Conservation (phyloP, 805 yeast species). For the Kluyveromyces wickerhamii region DNA sequence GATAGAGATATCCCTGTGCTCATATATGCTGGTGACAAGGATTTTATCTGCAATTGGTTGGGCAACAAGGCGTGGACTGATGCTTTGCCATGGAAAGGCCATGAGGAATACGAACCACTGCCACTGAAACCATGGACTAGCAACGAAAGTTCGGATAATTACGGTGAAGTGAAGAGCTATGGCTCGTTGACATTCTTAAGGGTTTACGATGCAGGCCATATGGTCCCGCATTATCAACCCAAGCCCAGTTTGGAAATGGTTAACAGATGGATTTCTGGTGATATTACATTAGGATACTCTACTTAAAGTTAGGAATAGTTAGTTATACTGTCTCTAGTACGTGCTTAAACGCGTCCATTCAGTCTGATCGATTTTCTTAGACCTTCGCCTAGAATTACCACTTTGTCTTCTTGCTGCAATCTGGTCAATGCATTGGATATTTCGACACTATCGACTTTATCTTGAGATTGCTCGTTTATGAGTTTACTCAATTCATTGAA, state of each 20-base stretch:
- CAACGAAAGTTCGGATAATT: conserved; percentile 28
- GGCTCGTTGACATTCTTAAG: conserved; percentile 64
- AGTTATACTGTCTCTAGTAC: background rate
- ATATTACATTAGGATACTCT: conserved; percentile 1
- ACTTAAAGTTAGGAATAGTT: too few relatives aligned
- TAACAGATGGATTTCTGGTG: conserved; percentile 59
- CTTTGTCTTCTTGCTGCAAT: conserved; percentile 62
- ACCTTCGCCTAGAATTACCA: conserved; percentile 65
- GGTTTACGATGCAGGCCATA: conserved; percentile 71
- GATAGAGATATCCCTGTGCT: conserved; percentile 64
- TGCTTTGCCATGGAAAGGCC: conserved; percentile 52
- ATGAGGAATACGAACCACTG: conserved; percentile 37
- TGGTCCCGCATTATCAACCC: conserved; percentile 82
- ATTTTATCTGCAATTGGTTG: conserved; percentile 80
- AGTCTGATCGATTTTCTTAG: conserved; percentile 51
- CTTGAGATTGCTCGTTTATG: conserved; percentile 52
- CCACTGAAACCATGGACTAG: conserved; percentile 33
- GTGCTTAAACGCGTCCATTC: conserved; percentile 22
- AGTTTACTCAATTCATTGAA: conserved; percentile 51
- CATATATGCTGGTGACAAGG: conserved; percentile 82
- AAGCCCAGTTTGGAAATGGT: conserved; percentile 54
- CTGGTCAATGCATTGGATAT: conserved; percentile 59
- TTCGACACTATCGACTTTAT: conserved; percentile 62
- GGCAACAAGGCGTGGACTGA: conserved; percentile 80
- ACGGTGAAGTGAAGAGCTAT: conserved; percentile 66